These are phyloP conservation scores for Gossypium davidsonii DNA, from an alignment of 441 rosid species.

Conservation along the genomic window DNA sequence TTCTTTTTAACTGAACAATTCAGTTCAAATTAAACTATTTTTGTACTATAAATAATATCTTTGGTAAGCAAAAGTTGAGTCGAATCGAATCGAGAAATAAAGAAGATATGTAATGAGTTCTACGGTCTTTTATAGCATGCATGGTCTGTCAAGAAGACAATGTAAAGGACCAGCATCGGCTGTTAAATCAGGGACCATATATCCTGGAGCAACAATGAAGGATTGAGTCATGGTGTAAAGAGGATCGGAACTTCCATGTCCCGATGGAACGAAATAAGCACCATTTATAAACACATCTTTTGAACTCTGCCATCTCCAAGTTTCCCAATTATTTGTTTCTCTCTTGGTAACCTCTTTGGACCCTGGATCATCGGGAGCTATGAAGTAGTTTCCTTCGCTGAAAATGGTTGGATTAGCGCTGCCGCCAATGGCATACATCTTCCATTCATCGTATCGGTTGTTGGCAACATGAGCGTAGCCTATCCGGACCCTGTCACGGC, in stretches of 20 bases:
- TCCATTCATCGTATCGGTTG: constrained; percentile 56
- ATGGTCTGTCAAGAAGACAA: constrained; percentile 42
- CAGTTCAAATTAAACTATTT: neutral
- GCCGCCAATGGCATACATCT: constrained; percentile 64
- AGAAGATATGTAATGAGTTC: neutral
- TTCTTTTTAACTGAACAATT: neutral
- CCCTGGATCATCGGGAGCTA: constrained; percentile 28
- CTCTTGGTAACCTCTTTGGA: constrained; percentile 61
- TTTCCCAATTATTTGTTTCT: constrained; percentile 34
- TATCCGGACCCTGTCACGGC: constrained; percentile 38
- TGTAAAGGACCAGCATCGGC: constrained; percentile 47
- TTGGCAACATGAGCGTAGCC: constrained; percentile 67
- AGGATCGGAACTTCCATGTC: constrained; percentile 35
- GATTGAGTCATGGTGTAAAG: constrained; percentile 31
- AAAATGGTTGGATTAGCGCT: constrained; percentile 65
- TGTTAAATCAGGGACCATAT: constrained; percentile 45
- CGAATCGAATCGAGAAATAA: neutral
- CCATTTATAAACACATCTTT: constrained; percentile 52
- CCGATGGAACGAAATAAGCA: constrained; percentile 56
- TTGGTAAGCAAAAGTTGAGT: neutral
- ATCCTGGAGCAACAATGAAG: constrained; percentile 41
- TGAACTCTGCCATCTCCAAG: constrained; percentile 61
- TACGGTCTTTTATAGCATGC: constrained; percentile 30
- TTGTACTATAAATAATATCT: neutral
- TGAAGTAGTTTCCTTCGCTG: constrained; percentile 63